phyloP scores from a whole-genome alignment of 306 rosid genomes.

The Quercus ilex region DNA sequence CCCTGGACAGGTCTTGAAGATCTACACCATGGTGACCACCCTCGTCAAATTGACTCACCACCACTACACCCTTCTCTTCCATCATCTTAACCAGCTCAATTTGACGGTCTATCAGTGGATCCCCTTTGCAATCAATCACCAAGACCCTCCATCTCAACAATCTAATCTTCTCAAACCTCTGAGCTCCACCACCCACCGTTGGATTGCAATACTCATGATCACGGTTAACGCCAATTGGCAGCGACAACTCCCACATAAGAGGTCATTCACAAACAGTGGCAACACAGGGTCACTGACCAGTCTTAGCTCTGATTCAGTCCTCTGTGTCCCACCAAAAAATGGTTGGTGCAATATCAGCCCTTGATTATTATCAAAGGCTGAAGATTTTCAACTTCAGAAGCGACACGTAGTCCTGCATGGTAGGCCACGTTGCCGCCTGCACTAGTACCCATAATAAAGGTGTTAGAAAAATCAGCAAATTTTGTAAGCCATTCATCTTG shows the following conservation, averaged over 20 bases:
- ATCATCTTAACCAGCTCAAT: slow-evolving; percentile 28
- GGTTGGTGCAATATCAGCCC: slow-evolving; percentile 54
- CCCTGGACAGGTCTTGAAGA: background rate
- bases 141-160: slow-evolving; percentile 33
- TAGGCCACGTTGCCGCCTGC: no score
- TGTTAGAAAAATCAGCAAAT: no score
- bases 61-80: slow-evolving; percentile 28
- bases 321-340: slow-evolving; percentile 38
- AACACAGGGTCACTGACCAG: slow-evolving; percentile 15
- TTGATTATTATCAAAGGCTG: slow-evolving; percentile 12
- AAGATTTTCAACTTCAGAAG: background rate
- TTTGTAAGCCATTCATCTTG: no score
- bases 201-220: slow-evolving; percentile 55
- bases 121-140: slow-evolving; percentile 42
- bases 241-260: slow-evolving; percentile 43
- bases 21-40: slow-evolving; percentile 48
- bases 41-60: slow-evolving; percentile 23
- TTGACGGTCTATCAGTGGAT: slow-evolving; percentile 55
- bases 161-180: slow-evolving; percentile 3
- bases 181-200: slow-evolving; percentile 5
- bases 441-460: no score
- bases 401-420: slow-evolving; percentile 14
- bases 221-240: slow-evolving; percentile 36
- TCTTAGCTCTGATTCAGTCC: slow-evolving; percentile 35
- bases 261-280: slow-evolving; percentile 3